Evolutionary conservation across 257 asterid genomes (phyloP).

Genomic region (Solanum lycopersicoides): DNA sequence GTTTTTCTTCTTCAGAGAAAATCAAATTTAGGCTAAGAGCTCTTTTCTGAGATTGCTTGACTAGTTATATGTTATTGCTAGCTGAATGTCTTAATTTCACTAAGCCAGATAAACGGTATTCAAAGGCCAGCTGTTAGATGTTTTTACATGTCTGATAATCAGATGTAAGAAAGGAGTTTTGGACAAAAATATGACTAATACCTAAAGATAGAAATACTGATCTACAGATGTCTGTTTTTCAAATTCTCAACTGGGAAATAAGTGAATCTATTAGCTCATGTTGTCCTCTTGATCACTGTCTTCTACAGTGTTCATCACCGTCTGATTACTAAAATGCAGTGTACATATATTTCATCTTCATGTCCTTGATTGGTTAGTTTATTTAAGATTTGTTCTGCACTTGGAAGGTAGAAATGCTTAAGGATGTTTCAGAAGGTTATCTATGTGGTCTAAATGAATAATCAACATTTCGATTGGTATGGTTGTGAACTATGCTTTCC

Average conservation of each 20-base stretch:
- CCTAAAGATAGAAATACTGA: background rate
- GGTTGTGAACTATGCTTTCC: background rate
- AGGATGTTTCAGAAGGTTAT: background rate
- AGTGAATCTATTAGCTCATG: background rate
- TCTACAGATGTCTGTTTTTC: background rate
- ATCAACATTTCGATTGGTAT: background rate
- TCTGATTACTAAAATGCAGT: background rate
- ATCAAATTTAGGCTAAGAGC: background rate
- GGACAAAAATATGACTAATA: background rate
- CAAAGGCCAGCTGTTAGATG: background rate
- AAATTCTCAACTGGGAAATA: background rate
- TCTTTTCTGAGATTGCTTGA: background rate
- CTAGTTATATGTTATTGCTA: background rate
- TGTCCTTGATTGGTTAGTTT: background rate
- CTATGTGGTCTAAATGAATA: background rate
- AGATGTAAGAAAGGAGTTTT: background rate
- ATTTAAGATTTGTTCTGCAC: background rate
- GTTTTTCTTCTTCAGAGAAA: background rate
- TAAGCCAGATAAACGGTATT: background rate
- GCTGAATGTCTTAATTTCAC: background rate
- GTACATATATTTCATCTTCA: background rate
- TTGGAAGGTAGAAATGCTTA: background rate
- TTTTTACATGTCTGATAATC: background rate
- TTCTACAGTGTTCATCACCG: background rate
- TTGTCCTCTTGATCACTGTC: background rate